Conservation (phyloP, 768 basidiomycete genomes). For the Hericium erinaceus region DNA sequence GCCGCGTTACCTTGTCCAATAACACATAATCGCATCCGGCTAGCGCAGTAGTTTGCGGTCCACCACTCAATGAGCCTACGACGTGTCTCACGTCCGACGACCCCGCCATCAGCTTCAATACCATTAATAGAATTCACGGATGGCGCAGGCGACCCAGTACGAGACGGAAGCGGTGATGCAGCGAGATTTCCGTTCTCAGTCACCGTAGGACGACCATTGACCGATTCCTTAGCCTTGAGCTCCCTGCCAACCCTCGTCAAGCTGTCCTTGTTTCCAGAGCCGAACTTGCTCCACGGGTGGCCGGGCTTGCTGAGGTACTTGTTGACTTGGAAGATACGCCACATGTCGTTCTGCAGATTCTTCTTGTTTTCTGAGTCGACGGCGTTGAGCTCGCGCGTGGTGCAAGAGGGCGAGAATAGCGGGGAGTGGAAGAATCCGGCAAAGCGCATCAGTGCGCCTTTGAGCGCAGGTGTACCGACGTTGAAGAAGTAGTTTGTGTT, state of each 20-base stretch:
- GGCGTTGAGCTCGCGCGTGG: slow-evolving; percentile 84
- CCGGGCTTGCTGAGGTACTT: slow-evolving; percentile 74
- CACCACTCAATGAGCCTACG: slow-evolving; percentile 82
- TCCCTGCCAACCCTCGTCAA: slow-evolving; percentile 53
- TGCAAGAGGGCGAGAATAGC: slow-evolving; percentile 78
- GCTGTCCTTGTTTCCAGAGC: slow-evolving; percentile 75
- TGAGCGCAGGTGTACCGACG: slow-evolving; percentile 53
- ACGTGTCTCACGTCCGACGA: slow-evolving; percentile 70
- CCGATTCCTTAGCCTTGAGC: slow-evolving; percentile 40
- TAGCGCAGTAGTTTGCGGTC: slow-evolving; percentile 71
- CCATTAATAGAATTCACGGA: slow-evolving; percentile 52
- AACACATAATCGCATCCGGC: slow-evolving; percentile 72
- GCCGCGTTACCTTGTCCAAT: slow-evolving; percentile 58
- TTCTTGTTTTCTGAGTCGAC: slow-evolving; percentile 98
- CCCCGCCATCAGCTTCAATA: slow-evolving; percentile 64
- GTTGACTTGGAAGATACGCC: slow-evolving; percentile 93
- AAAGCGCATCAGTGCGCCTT: slow-evolving; percentile 68
- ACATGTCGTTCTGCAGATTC: slow-evolving; percentile 83
- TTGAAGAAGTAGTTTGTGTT: slow-evolving; percentile 88
- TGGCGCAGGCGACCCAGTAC: slow-evolving; percentile 49
- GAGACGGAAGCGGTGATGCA: slow-evolving; percentile 42
- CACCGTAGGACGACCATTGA: slow-evolving; percentile 23
- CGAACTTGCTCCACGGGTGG: slow-evolving; percentile 88
- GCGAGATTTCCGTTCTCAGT: slow-evolving; percentile 16
- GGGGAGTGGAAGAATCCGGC: slow-evolving; percentile 90